Evolutionary conservation across 257 asterid species (phyloP), one percentile per base, ranked within the genome.

Genomic region (Scutellaria baicalensis): DNA sequence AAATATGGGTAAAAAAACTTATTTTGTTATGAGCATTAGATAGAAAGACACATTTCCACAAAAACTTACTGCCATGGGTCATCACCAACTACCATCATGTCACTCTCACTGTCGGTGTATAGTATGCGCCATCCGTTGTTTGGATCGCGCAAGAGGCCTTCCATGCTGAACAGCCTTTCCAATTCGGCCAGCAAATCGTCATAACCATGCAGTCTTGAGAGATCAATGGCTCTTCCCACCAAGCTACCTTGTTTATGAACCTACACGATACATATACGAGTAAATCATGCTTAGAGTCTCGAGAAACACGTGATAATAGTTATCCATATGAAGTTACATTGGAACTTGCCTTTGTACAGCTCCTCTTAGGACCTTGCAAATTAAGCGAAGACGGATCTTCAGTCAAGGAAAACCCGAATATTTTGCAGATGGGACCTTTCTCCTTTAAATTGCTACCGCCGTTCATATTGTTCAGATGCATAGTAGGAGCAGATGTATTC

Each of bases 11-110:
- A n/a, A n/a, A n/a, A n/a, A n/a, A n/a, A n/a, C n/a, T n/a, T n/a
- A n/a, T n/a, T n/a, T n/a, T n/a, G n/a, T n/a, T n/a, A n/a, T 47
- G 47, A 47, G 56, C 38, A 33, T 49, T 52, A 12, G 21, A 57
- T 12, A n/a, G 64, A 0, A 54, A 75, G 68, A 58, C 85, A n/a
- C n/a, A n/a, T n/a, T n/a, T n/a, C n/a, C n/a, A n/a, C n/a, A n/a
- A n/a, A n/a, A n/a, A n/a, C 98, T 85, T 86, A 93, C 98, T 79
- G 88, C 98, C 98, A 93, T 6, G 98, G 98, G 79, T 93, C 98
- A 47, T 93, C 98, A 11, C 98, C 98, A 13, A 88, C 98, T 16
- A 93, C 97, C 98, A 93, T 90, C 97, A 88, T 88, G 81, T 93
- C 98, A 59, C 86, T 93, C 75, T 93, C 98, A 63, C 97, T 88